These are phyloP conservation scores for Sequoiadendron giganteum DNA, from an alignment of 75 land plant species.

Conservation along the genomic window DNA sequence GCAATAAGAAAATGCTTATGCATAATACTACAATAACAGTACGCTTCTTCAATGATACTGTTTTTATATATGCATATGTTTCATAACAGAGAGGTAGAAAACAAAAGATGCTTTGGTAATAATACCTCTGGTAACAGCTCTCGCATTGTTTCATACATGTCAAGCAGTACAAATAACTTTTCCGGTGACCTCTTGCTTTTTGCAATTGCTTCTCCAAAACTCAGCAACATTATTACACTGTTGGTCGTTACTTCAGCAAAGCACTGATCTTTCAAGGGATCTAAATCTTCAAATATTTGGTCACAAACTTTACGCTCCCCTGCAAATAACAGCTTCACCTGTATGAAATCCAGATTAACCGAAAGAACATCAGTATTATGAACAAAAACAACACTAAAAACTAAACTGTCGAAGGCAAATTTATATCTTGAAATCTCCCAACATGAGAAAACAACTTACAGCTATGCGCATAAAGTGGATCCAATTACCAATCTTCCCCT, in stretches of 20 bases:
- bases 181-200: constrained; percentile 94
- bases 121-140: constrained; percentile 92
- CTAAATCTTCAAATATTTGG: constrained; percentile 78
- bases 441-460: constrained; percentile 44
- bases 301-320: constrained; percentile 84
- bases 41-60: neutral
- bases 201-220: constrained; percentile 94
- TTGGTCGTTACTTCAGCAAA: constrained; percentile 79
- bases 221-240: constrained; percentile 72
- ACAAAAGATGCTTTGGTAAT: neutral
- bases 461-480: constrained; percentile 90
- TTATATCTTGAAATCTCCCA: neutral
- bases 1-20: neutral
- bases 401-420: neutral
- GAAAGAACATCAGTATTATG: neutral
- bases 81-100: neutral
- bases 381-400: neutral
- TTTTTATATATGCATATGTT: neutral
- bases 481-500: constrained; percentile 93
- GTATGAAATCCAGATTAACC: constrained; percentile 18
- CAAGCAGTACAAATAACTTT: constrained; percentile 90
- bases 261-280: constrained; percentile 60
- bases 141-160: constrained; percentile 97
- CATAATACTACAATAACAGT: neutral
- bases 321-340: constrained; percentile 87